phyloP scores from a whole-genome alignment of 2,329 filamentous ascomycete species.

The Scolecobasidium constrictum region DNA sequence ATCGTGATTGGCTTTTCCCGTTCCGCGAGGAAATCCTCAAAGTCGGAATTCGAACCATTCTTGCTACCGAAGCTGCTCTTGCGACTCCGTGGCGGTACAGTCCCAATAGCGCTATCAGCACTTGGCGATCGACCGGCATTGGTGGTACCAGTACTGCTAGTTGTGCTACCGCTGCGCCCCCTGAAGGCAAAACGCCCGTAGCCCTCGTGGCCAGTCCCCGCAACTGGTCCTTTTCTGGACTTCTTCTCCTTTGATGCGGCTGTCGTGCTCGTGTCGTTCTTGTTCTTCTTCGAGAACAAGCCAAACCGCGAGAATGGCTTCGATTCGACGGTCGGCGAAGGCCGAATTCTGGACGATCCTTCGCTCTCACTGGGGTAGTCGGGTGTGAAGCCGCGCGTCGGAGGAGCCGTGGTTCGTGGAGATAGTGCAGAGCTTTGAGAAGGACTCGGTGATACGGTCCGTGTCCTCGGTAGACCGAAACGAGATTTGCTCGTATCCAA shows the following conservation, averaged over 20 bases:
- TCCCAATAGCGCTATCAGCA: slow-evolving; percentile 28
- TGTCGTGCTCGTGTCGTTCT: slow-evolving; percentile 43
- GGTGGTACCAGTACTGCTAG: slow-evolving; percentile 30
- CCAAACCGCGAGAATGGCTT: slow-evolving; percentile 59
- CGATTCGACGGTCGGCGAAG: slow-evolving; percentile 45
- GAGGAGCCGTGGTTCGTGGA: slow-evolving; percentile 13
- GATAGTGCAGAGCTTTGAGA: slow-evolving; percentile 18
- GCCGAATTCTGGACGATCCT: slow-evolving; percentile 20
- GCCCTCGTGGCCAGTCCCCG: slow-evolving; percentile 89
- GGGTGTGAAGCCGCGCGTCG: slow-evolving; percentile 24
- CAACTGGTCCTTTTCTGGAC: slow-evolving; percentile 63
- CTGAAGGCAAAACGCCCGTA: slow-evolving; percentile 56
- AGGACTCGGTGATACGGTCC: slow-evolving; percentile 26
- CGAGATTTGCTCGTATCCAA: slow-evolving; percentile 15
- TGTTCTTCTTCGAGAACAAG: slow-evolving; percentile 65
- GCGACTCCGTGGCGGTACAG: slow-evolving; percentile 24
- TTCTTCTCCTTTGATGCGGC: slow-evolving; percentile 46
- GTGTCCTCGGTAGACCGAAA: slow-evolving; percentile 12
- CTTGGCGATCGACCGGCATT: slow-evolving; percentile 36
- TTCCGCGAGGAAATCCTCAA: slow-evolving; percentile 36
- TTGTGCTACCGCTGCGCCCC: slow-evolving; percentile 52
- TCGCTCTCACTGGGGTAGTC: slow-evolving; percentile 26
- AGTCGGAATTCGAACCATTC: slow-evolving; percentile 21
- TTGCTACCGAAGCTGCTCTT: slow-evolving; percentile 31
- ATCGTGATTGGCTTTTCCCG: slow-evolving; percentile 33